A percentile compares a stretch with the other conserved stretches of the same genome.
Evolutionary conservation across 805 yeast genomes (phyloP).

Genomic region (Zygoascus biomembranicola): DNA sequence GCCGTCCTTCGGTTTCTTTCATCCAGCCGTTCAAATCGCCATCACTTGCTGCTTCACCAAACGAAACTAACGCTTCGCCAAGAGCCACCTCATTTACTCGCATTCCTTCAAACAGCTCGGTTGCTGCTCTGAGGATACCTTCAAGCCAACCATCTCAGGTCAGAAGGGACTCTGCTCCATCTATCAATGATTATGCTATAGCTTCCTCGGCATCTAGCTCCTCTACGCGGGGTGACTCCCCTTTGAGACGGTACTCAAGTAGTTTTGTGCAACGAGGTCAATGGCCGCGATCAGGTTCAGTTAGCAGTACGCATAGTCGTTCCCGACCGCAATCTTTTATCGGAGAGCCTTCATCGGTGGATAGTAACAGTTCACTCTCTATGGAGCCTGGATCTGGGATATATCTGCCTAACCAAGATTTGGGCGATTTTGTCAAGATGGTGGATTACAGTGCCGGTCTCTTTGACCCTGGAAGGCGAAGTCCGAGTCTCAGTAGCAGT

Average conservation of each 20-base stretch:
- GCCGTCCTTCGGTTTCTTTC: slow-evolving; percentile 29
- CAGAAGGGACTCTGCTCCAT: slow-evolving; percentile 13
- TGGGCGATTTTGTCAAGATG: slow-evolving; percentile 62
- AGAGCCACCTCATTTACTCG: slow-evolving; percentile 27
- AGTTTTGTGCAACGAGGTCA: slow-evolving; percentile 31
- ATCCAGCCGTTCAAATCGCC: slow-evolving; percentile 60
- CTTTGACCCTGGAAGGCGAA: slow-evolving; percentile 14
- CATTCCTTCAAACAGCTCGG: slow-evolving; percentile 38
- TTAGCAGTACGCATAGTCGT: slow-evolving; percentile 58
- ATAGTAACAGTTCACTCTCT: slow-evolving; percentile 17
- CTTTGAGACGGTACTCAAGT: slow-evolving; percentile 17
- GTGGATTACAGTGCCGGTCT: slow-evolving; percentile 48
- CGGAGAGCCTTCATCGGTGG: slow-evolving; percentile 19
- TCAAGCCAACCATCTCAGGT: slow-evolving; percentile 17
- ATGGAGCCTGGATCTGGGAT: slow-evolving; percentile 35
- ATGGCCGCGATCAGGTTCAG: slow-evolving; percentile 19
- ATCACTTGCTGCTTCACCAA: slow-evolving; percentile 38
- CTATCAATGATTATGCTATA: slow-evolving; percentile 18
- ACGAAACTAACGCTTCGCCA: slow-evolving; percentile 14
- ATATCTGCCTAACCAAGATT: slow-evolving; percentile 37
- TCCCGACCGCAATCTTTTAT: slow-evolving; percentile 44
- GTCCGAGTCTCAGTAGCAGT: slow-evolving; percentile 13
- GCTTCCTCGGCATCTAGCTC: slow-evolving; percentile 25
- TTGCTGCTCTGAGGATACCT: slow-evolving; percentile 34
- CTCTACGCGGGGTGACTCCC: slow-evolving; percentile 8